Evolutionary conservation across 2,329 filamentous ascomycete species (phyloP).

Genomic region (Bipolaris sorokiniana): DNA sequence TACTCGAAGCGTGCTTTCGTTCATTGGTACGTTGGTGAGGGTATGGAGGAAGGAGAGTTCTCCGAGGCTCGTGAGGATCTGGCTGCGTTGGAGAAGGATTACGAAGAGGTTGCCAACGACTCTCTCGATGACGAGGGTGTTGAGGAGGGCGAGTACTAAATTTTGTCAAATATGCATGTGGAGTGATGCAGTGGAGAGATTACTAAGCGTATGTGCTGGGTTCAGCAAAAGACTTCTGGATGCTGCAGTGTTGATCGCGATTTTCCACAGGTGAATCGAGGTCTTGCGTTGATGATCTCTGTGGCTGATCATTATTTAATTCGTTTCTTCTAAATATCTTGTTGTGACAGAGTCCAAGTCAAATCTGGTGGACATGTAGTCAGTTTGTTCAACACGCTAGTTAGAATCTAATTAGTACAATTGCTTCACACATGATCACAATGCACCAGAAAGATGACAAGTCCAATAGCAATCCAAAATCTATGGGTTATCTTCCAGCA

Average conservation of each 20-base stretch:
- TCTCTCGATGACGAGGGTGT: constrained; percentile 64
- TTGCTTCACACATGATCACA: no score
- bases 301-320: no score
- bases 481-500: no score
- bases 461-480: no score
- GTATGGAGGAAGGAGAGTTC: constrained; percentile 93
- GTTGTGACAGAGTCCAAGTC: no score
- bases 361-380: no score
- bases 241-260: not conserved
- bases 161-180: constrained; percentile 24
- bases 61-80: constrained; percentile 86
- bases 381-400: no score
- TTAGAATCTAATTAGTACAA: no score
- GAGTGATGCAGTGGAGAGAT: constrained; percentile 19
- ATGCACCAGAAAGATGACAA: no score
- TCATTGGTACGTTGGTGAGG: constrained; percentile 84
- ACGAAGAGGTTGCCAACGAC: constrained; percentile 82
- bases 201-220: constrained; percentile 21
- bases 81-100: constrained; percentile 84
- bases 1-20: constrained; percentile 79
- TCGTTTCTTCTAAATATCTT: no score
- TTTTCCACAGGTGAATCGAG: not conserved
- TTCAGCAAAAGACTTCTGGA: not conserved
- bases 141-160: constrained; percentile 57
- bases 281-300: not conserved